These are phyloP conservation scores for Colletotrichum incanum DNA, from an alignment of 2,329 filamentous ascomycete species.

Conservation along the genomic window DNA sequence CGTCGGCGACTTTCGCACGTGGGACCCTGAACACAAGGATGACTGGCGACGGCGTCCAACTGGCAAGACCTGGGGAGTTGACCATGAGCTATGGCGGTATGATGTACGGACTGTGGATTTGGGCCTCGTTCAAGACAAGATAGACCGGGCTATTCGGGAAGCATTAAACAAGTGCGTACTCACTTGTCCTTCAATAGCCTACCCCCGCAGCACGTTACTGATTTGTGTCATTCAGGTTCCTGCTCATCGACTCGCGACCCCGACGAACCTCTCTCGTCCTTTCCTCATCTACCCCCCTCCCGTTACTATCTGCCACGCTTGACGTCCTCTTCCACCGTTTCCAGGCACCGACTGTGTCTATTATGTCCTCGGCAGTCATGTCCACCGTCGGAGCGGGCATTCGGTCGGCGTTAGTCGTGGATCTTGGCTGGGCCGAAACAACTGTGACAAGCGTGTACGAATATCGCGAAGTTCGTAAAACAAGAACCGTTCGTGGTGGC, in stretches of 20 bases:
- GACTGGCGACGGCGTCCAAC: constrained; percentile 63
- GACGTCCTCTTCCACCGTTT: constrained; percentile 86
- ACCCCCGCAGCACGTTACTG: constrained; percentile 21
- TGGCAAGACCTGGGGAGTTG: constrained; percentile 72
- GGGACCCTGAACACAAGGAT: constrained; percentile 69
- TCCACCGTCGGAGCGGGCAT: constrained; percentile 84
- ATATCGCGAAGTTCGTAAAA: constrained; percentile 83
- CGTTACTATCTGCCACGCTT: constrained; percentile 82
- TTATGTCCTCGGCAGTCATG: constrained; percentile 85
- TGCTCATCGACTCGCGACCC: constrained; percentile 82
- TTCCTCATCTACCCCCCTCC: constrained; percentile 83
- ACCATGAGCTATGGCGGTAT: constrained; percentile 83
- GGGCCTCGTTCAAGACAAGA: constrained; percentile 86
- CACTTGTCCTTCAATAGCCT: too few species aligned
- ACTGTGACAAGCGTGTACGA: constrained; percentile 90
- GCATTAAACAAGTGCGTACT: constrained; percentile 83
- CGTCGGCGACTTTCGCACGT: constrained; percentile 85
- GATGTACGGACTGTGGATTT: constrained; percentile 83
- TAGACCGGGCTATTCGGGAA: constrained; percentile 86
- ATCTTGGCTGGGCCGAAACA: constrained; percentile 95
- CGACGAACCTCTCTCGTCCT: constrained; percentile 82
- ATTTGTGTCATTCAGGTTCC: constrained; percentile 60
- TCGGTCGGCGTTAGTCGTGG: constrained; percentile 87
- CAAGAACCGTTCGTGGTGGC: constrained; percentile 81
- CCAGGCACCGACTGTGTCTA: constrained; percentile 83